Percentiles rank a stretch among this genome's conserved stretches.
These are phyloP conservation scores for Copromyces sp. DNA, from an alignment of 495 filamentous ascomycete species.

Conservation along the genomic window DNA sequence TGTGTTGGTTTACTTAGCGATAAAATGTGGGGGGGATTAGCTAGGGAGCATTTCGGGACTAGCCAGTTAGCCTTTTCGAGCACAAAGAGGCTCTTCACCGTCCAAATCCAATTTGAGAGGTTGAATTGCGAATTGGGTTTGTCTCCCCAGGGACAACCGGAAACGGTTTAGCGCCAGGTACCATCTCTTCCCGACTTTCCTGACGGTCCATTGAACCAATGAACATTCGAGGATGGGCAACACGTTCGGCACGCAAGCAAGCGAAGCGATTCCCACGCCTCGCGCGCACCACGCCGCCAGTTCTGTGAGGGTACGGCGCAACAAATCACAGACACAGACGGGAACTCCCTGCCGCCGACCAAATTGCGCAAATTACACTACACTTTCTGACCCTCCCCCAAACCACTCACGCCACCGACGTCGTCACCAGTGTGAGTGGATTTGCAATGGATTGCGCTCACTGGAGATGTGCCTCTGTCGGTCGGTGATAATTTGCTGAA, in stretches of 20 bases:
- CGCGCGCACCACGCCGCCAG: too few species aligned
- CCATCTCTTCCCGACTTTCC: not conserved
- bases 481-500: not conserved
- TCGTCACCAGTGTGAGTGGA: not conserved
- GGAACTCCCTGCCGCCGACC: not conserved
- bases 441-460: not conserved
- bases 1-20: too few species aligned
- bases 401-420: not conserved
- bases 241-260: not conserved
- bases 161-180: not conserved
- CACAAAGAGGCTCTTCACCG: not conserved
- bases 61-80: too few species aligned
- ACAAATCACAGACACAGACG: not conserved
- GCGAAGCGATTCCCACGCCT: not conserved
- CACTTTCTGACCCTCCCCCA: not conserved
- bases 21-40: too few species aligned
- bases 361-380: not conserved
- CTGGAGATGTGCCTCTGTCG: not conserved
- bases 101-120: not conserved
- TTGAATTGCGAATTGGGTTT: not conserved
- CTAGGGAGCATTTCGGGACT: too few species aligned
- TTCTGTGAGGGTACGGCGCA: too few species aligned
- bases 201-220: not conserved
- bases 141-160: not conserved
- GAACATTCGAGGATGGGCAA: not conserved